Percentiles rank a stretch among this genome's conserved stretches.
These are phyloP conservation scores for Scedosporium aurantiacum DNA, from an alignment of 2,329 filamentous ascomycete genomes.

Conservation along the genomic window DNA sequence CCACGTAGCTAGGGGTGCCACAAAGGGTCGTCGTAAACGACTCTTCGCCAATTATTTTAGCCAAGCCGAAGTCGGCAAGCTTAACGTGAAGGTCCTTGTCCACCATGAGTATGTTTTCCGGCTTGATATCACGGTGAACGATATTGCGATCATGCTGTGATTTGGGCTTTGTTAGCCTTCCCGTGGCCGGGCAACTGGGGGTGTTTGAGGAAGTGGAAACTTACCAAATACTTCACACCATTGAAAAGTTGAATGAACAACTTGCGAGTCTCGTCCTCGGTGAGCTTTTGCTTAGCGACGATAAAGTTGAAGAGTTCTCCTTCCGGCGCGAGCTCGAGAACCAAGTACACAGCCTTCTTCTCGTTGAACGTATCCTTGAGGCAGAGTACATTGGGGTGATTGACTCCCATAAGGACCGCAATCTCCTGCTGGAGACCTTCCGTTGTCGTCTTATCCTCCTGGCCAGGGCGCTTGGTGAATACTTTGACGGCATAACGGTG, in stretches of 20 bases:
- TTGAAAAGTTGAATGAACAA: constrained; percentile 88
- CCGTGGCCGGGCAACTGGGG: no score
- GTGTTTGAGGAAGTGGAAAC: constrained; percentile 18
- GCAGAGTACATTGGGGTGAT: constrained; percentile 84
- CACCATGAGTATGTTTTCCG: constrained; percentile 84
- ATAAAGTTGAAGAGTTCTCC: constrained; percentile 96
- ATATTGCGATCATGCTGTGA: constrained; percentile 87
- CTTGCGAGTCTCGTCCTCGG: constrained; percentile 72
- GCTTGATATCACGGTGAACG: constrained; percentile 95
- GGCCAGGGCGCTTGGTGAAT: constrained; percentile 75
- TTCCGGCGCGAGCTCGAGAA: constrained; percentile 81
- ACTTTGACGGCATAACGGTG: constrained; percentile 85
- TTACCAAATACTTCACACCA: constrained; percentile 87
- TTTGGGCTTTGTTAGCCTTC: not conserved
- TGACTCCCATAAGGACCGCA: constrained; percentile 92
- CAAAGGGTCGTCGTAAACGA: constrained; percentile 95
- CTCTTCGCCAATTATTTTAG: constrained; percentile 97
- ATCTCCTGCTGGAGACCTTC: constrained; percentile 92
- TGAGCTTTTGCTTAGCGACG: constrained; percentile 78
- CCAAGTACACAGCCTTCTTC: constrained; percentile 76
- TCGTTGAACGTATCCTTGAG: constrained; percentile 95
- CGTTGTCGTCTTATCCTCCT: constrained; percentile 71
- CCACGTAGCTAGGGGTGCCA: constrained; percentile 94
- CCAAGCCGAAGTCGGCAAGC: constrained; percentile 89
- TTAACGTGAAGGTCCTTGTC: constrained; percentile 82